Percentiles rank a stretch among this genome's conserved stretches.
These are phyloP conservation scores for Solanum chacoense DNA, from an alignment of 305 asterid genomes.

Conservation along the genomic window DNA sequence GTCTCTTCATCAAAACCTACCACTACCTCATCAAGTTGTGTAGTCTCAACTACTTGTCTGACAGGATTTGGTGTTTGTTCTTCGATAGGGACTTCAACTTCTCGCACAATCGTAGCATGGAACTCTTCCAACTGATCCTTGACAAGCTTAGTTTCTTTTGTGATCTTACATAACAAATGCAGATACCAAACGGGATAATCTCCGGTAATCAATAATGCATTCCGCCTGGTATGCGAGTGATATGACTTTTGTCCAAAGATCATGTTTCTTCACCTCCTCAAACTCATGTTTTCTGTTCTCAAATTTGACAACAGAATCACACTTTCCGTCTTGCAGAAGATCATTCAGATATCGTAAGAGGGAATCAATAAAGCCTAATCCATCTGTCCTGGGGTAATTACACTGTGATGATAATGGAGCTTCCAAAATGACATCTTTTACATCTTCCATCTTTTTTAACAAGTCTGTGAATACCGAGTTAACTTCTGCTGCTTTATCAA, in stretches of 20 bases:
- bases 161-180: not conserved
- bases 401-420: not conserved
- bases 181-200: slow-evolving; percentile 1
- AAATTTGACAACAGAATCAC: not conserved
- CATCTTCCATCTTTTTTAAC: not conserved
- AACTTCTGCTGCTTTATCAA: not conserved
- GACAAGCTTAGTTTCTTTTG: not conserved
- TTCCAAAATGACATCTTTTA: not conserved
- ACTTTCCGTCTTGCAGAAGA: not conserved
- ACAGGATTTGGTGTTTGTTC: not conserved
- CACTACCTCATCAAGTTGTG: not conserved
- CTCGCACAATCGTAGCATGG: not conserved
- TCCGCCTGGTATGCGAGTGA: slow-evolving; percentile 1
- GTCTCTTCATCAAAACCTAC: not conserved
- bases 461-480: not conserved
- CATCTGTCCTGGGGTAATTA: not conserved
- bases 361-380: not conserved
- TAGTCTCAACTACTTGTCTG: not conserved
- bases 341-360: not conserved
- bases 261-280: not conserved
- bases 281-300: not conserved
- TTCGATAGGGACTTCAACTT: not conserved
- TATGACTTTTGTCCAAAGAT: not conserved
- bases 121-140: not conserved
- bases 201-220: not conserved